A percentile compares a stretch with the other conserved stretches of the same genome.
phyloP scores from a whole-genome alignment of 1,284 basidiomycete genomes.

The Athelia psychrophila region DNA sequence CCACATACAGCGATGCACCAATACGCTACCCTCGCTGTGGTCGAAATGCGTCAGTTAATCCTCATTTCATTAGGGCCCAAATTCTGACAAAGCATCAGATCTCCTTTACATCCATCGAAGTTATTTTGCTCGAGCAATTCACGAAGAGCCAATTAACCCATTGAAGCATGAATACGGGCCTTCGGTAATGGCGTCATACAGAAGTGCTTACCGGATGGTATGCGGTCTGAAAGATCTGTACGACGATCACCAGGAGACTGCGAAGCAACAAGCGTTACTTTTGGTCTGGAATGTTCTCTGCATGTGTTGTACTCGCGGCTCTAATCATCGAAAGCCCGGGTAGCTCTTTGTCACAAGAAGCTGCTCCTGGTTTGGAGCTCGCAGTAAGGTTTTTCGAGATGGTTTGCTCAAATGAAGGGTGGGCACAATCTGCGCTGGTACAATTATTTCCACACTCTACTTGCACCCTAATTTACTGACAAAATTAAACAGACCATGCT shows the following conservation, averaged over 20 bases:
- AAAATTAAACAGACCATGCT: no score
- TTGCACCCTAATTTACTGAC: no score
- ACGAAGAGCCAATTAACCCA: conserved; percentile 36
- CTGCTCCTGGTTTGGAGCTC: conserved; percentile 35
- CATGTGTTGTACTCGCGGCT: conserved; percentile 48
- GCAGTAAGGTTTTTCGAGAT: conserved; percentile 39
- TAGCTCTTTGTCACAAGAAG: conserved; percentile 37
- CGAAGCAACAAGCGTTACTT: conserved; percentile 44
- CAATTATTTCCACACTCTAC: no score
- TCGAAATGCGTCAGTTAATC: conserved; percentile 47
- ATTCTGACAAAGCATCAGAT: conserved; percentile 28
- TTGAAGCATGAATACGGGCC: conserved; percentile 41
- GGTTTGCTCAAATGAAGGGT: conserved; percentile 36
- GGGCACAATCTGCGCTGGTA: conserved; percentile 39
- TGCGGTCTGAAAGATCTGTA: conserved; percentile 37
- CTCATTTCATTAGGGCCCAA: no score
- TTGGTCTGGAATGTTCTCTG: conserved; percentile 49
- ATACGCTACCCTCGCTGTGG: conserved; percentile 34
- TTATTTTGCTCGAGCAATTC: conserved; percentile 47
- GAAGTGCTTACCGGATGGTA: conserved; percentile 41
- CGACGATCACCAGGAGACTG: conserved; percentile 29
- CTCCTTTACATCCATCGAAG: conserved; percentile 50
- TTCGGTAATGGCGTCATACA: conserved; percentile 44
- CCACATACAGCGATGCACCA: conserved; percentile 41
- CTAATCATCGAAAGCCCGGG: conserved; percentile 44